phyloP scores from a whole-genome alignment of 495 filamentous ascomycete species.

The Penicillium chermesinum region DNA sequence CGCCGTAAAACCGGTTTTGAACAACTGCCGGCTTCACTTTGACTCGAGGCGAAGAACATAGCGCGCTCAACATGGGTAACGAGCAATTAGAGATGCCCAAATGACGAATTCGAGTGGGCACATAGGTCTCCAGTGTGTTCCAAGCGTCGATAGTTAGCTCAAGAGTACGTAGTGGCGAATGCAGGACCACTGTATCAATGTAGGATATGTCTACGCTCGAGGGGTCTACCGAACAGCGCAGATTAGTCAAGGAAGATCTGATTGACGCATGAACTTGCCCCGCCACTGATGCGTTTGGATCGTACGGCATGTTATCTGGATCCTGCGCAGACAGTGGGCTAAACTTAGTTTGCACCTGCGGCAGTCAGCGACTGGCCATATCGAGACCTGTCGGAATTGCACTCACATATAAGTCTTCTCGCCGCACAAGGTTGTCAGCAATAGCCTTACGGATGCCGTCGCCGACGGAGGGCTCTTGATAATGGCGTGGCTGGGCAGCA shows the following conservation, averaged over 20 bases:
- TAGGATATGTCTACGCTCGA: constrained; percentile 46
- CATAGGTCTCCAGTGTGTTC: constrained; percentile 56
- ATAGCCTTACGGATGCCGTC: constrained; percentile 57
- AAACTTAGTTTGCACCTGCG: constrained; percentile 77
- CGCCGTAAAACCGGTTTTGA: constrained; percentile 68
- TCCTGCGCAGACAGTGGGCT: constrained; percentile 59
- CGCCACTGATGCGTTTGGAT: constrained; percentile 42
- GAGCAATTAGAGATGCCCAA: constrained; percentile 71
- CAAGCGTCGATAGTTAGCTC: constrained; percentile 61
- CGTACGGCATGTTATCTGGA: constrained; percentile 55
- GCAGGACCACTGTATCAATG: constrained; percentile 68
- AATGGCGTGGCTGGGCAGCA: constrained; percentile 74
- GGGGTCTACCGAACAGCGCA: constrained; percentile 33
- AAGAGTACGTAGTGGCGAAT: constrained; percentile 58
- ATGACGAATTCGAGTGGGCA: constrained; percentile 56
- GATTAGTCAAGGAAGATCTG: constrained; percentile 61
- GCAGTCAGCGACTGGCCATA: background rate
- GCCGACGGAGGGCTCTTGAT: constrained; percentile 67
- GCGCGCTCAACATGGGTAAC: constrained; percentile 45
- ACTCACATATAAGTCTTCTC: constrained; percentile 59
- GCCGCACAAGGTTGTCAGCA: constrained; percentile 48
- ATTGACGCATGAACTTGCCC: constrained; percentile 64
- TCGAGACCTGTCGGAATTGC: background rate
- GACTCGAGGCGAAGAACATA: constrained; percentile 40
- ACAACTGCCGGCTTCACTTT: constrained; percentile 57